Conservation (phyloP, 306 rosid genomes). For the Cajanus cajan region DNA sequence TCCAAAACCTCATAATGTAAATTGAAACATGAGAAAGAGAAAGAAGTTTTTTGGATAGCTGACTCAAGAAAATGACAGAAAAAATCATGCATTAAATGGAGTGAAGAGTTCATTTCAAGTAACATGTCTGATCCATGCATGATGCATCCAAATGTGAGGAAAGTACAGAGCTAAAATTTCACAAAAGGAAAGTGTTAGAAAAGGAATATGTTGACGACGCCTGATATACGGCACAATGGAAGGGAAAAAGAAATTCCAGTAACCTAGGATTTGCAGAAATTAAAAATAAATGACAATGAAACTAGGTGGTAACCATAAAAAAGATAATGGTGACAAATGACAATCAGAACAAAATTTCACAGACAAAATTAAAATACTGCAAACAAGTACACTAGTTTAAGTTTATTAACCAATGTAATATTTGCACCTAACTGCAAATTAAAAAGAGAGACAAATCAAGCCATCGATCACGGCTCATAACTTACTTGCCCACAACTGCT, state of each 20-base stretch:
- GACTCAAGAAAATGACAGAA: slow-evolving; percentile 2
- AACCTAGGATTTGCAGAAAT: neutral
- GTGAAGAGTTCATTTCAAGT: slow-evolving; percentile 11
- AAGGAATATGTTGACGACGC: neutral
- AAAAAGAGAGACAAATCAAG: neutral
- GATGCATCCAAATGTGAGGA: neutral
- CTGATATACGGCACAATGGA: neutral
- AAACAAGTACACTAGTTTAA: neutral
- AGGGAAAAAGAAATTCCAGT: slow-evolving; percentile 1
- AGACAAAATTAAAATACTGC: neutral
- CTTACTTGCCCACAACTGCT: slow-evolving; percentile 89
- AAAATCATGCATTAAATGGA: neutral
- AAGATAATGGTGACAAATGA: neutral
- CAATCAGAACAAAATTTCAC: neutral
- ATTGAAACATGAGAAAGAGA: slow-evolving; percentile 2
- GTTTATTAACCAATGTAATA: slow-evolving; percentile 3
- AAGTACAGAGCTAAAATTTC: slow-evolving; percentile 7
- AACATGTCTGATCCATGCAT: neutral
- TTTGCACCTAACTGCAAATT: neutral
- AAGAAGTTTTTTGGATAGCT: neutral
- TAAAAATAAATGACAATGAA: neutral
- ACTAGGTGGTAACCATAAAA: neutral
- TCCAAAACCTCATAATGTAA: neutral
- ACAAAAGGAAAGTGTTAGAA: neutral
- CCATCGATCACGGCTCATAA: slow-evolving; percentile 17